phyloP scores from a whole-genome alignment of 1,284 basidiomycete species.

The Ganoderma lucidum region DNA sequence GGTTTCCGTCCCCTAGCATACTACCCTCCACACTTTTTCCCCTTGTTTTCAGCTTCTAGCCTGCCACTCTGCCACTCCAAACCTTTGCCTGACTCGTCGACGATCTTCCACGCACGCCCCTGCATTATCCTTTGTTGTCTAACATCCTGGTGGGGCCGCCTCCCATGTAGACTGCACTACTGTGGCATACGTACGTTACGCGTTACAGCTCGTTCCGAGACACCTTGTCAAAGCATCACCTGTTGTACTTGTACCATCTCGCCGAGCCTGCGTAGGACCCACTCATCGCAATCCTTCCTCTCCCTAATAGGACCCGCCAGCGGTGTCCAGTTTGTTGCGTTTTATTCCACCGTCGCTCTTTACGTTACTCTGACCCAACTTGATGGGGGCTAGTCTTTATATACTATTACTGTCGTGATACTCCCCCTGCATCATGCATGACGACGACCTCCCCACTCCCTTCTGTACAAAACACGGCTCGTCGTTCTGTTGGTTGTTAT shows the following conservation, averaged over 20 bases:
- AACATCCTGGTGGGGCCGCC: background rate
- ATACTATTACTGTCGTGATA: background rate
- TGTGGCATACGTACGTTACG: background rate
- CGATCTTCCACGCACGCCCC: background rate
- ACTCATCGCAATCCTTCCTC: background rate
- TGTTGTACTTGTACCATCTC: conserved; percentile 1
- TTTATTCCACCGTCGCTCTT: background rate
- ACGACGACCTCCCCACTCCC: background rate
- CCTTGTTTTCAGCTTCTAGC: background rate
- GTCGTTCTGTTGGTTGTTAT: background rate
- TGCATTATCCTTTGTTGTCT: background rate
- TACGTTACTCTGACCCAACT: background rate
- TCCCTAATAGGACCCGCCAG: background rate
- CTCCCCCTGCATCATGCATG: background rate
- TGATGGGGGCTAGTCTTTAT: background rate
- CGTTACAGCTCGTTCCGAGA: background rate
- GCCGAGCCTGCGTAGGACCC: background rate
- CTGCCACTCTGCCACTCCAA: background rate
- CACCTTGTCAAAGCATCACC: background rate
- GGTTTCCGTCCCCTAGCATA: background rate
- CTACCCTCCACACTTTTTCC: background rate
- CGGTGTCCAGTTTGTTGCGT: background rate
- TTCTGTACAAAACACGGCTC: background rate
- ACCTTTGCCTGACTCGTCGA: background rate
- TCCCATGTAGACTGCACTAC: background rate